These are phyloP conservation scores for Lasiosphaeria hispida DNA, from an alignment of 495 filamentous ascomycete species.

Conservation along the genomic window DNA sequence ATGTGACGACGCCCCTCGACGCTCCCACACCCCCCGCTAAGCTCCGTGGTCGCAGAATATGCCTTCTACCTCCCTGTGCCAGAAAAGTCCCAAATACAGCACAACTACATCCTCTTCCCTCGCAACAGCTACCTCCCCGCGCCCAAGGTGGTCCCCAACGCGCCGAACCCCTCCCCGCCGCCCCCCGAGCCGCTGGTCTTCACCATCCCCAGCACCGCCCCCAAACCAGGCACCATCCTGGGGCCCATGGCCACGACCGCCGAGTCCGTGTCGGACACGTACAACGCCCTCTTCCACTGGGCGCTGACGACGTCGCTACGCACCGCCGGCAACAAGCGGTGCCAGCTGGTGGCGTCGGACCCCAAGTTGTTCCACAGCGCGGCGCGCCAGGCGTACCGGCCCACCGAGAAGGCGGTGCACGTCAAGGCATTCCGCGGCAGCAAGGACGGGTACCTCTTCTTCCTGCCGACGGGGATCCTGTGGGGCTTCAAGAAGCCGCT, in stretches of 20 bases:
- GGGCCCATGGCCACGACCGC: conserved; percentile 45
- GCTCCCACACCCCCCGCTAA: background rate
- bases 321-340: conserved; percentile 50
- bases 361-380: conserved; percentile 75
- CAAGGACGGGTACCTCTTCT: conserved; percentile 94
- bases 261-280: conserved; percentile 56
- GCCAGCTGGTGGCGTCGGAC: conserved; percentile 63
- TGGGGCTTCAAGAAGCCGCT: conserved; percentile 97
- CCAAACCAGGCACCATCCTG: conserved; percentile 58
- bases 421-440: conserved; percentile 87
- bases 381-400: conserved; percentile 76
- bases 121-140: conserved; percentile 54
- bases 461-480: conserved; percentile 80
- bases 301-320: conserved; percentile 61
- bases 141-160: conserved; percentile 26
- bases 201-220: conserved; percentile 70
- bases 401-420: conserved; percentile 86
- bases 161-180: conserved; percentile 27
- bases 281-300: conserved; percentile 60
- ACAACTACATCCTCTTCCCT: conserved; percentile 87
- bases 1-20: conserved; percentile 28
- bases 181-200: conserved; percentile 74
- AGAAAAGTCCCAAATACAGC: conserved; percentile 83
- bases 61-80: conserved; percentile 81
- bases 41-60: conserved; percentile 54